phyloP scores from a whole-genome alignment of 2,329 filamentous ascomycete species.

The Xylaria sp. region DNA sequence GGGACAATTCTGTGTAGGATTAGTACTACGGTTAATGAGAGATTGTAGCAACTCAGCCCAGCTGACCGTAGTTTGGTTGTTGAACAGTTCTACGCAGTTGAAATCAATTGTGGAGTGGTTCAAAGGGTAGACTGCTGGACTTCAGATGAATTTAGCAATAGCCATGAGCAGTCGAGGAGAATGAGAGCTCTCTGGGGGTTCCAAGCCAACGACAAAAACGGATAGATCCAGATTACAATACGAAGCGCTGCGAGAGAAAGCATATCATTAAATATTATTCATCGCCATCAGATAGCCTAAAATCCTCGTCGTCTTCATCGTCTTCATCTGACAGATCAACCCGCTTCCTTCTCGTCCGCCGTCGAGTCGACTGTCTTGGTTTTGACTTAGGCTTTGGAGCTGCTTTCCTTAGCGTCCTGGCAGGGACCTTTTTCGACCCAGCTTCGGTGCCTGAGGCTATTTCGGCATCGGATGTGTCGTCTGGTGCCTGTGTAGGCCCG shows the following conservation, averaged over 20 bases:
- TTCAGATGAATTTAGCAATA: no score
- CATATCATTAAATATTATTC: slow-evolving; percentile 13
- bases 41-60: not conserved
- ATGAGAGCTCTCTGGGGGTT: not conserved
- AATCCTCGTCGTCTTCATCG: slow-evolving; percentile 41
- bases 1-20: not conserved
- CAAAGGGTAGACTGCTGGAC: not conserved
- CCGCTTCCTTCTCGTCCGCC: slow-evolving; percentile 42
- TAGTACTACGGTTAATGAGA: not conserved
- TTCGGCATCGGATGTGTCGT: slow-evolving; percentile 22
- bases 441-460: slow-evolving; percentile 29
- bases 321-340: slow-evolving; percentile 42
- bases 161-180: not conserved
- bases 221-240: not conserved
- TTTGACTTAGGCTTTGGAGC: slow-evolving; percentile 45
- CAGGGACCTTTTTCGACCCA: slow-evolving; percentile 33
- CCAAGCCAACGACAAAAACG: not conserved
- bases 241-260: not conserved
- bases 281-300: slow-evolving; percentile 38
- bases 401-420: slow-evolving; percentile 39
- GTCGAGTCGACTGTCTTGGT: slow-evolving; percentile 41
- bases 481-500: slow-evolving; percentile 23
- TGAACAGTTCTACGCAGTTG: not conserved
- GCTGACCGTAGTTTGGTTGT: not conserved
- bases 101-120: no score